A percentile compares a stretch with the other conserved stretches of the same genome.
Evolutionary conservation across 2,329 filamentous ascomycete species (phyloP).

Genomic region (Hymenoscyphus fraxineus): DNA sequence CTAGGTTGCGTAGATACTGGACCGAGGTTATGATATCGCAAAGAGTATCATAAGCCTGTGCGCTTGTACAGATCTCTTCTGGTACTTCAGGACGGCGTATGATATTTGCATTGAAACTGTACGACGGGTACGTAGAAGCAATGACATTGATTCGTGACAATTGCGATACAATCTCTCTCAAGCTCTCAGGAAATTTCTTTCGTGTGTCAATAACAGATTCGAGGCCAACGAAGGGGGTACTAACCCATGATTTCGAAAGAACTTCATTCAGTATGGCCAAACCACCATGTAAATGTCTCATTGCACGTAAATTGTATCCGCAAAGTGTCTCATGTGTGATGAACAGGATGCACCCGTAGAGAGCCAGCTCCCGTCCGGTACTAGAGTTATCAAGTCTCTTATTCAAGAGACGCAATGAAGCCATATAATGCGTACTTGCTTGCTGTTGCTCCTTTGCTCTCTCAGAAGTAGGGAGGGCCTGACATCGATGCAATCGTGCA

Average conservation of each 20-base stretch:
- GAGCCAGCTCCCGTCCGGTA: background rate
- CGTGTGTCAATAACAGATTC: background rate
- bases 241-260: background rate
- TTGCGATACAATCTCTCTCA: background rate
- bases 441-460: background rate
- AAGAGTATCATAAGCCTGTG: background rate
- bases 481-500: background rate
- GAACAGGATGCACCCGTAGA: background rate
- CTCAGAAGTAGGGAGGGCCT: background rate
- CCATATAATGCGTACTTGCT: slow-evolving; percentile 1
- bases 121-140: background rate
- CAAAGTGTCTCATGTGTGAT: background rate
- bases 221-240: background rate
- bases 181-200: background rate
- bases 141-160: background rate
- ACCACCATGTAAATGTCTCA: background rate
- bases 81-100: background rate
- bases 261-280: slow-evolving; percentile 1
- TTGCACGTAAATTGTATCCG: background rate
- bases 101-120: background rate
- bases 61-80: background rate
- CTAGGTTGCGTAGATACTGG: background rate
- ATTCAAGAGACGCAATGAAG: background rate
- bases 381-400: background rate
- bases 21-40: background rate